Conservation (phyloP, 169 alveolate species). For the Cryptosporidium viatorum region DNA sequence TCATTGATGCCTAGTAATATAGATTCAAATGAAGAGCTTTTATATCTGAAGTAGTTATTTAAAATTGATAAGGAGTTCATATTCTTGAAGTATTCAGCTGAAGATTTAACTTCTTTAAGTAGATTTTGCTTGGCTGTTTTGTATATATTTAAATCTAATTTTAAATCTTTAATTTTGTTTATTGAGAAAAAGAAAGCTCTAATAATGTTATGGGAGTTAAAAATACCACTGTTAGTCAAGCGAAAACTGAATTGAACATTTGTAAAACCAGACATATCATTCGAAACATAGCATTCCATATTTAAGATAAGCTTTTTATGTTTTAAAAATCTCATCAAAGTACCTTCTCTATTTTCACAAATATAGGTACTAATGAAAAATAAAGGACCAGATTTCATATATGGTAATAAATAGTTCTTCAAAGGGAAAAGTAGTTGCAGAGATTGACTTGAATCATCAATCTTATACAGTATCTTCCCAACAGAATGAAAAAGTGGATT, state of each 20-base stretch:
- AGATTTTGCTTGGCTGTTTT: not conserved
- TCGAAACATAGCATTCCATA: not conserved
- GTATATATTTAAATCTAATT: not conserved
- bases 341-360: not conserved
- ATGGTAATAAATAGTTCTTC: conserved; percentile 10
- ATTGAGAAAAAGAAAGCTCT: conserved; percentile 5
- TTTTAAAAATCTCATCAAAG: not conserved
- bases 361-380: not conserved
- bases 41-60: not conserved
- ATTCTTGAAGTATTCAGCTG: not conserved
- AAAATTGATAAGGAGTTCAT: not conserved
- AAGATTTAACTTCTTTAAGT: not conserved
- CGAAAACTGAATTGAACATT: not conserved
- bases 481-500: conserved; percentile 27
- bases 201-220: not conserved
- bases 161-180: not conserved
- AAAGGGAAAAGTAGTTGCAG: conserved; percentile 13
- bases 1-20: conserved; percentile 17
- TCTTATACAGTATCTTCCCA: not conserved
- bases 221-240: not conserved
- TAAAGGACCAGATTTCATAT: conserved; percentile 14
- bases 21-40: not conserved
- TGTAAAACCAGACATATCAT: conserved; percentile 2
- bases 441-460: not conserved
- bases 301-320: not conserved